Evolutionary conservation across 1,284 basidiomycete species (phyloP).

Genomic region (Rhodotorula mucilaginosa): DNA sequence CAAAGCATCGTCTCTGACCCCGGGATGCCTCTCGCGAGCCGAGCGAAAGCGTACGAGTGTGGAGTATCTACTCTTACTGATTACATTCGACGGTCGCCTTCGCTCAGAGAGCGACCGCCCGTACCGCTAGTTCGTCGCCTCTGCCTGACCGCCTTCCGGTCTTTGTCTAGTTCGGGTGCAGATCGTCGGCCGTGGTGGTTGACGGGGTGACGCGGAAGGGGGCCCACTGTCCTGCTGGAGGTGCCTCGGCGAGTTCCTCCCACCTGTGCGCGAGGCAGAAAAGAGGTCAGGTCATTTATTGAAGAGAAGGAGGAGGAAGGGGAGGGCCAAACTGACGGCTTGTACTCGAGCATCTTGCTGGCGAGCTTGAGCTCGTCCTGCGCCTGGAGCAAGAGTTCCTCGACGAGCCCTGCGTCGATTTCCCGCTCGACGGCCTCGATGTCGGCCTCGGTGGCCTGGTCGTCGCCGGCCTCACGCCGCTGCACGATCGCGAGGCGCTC

Average conservation of each 20-base stretch:
- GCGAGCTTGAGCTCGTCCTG: slow-evolving; percentile 75
- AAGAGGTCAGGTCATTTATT: neutral
- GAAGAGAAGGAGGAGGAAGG: neutral
- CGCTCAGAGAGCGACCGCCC: neutral
- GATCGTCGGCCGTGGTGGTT: slow-evolving; percentile 40
- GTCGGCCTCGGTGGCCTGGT: slow-evolving; percentile 56
- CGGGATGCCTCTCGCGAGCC: too few relatives aligned
- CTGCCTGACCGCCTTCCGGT: too few relatives aligned
- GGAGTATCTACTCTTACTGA: too few relatives aligned
- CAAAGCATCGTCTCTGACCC: too few relatives aligned
- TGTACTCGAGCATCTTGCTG: slow-evolving; percentile 88
- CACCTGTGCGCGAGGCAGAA: slow-evolving; percentile 58
- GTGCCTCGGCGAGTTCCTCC: slow-evolving; percentile 79
- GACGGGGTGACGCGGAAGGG: slow-evolving; percentile 56
- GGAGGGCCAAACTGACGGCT: slow-evolving; percentile 67
- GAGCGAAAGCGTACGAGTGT: too few relatives aligned
- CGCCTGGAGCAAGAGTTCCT: slow-evolving; percentile 79
- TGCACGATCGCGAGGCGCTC: slow-evolving; percentile 75
- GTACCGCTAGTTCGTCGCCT: neutral
- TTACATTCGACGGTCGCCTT: too few relatives aligned
- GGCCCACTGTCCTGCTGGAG: slow-evolving; percentile 80
- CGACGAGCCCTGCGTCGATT: slow-evolving; percentile 74
- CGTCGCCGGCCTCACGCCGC: slow-evolving; percentile 49
- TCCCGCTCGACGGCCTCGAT: slow-evolving; percentile 66
- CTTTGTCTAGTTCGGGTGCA: slow-evolving; percentile 26